These are phyloP conservation scores for Fusarium bactridioides DNA, from an alignment of 2,329 filamentous ascomycete genomes.

Conservation along the genomic window DNA sequence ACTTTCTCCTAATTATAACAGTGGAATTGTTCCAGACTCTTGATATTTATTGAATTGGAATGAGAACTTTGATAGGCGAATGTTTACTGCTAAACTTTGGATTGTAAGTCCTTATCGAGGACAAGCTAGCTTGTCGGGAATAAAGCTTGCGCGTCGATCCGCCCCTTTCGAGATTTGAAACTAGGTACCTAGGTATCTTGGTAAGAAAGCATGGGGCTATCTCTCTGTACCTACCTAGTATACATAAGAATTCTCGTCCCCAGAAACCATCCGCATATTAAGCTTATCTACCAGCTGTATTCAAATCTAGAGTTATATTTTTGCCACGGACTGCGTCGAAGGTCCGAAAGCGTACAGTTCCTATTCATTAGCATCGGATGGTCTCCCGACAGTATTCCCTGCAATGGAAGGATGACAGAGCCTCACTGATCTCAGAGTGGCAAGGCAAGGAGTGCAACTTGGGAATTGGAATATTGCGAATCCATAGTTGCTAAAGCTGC, in stretches of 20 bases:
- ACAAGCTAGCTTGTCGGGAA: conserved; percentile 19
- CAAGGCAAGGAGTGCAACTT: not conserved
- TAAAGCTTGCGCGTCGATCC: conserved; percentile 26
- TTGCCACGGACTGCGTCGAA: not conserved
- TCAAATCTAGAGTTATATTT: not conserved
- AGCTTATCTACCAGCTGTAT: not conserved
- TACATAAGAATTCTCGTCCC: not conserved
- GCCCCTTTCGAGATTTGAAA: conserved; percentile 20
- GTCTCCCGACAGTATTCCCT: not conserved
- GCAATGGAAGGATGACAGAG: not conserved
- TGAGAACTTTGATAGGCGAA: not conserved
- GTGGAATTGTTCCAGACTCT: conserved; percentile 9
- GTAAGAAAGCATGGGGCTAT: not conserved
- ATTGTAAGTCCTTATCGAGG: not conserved
- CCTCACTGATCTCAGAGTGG: not conserved
- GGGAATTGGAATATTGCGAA: not conserved
- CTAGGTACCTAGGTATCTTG: not conserved
- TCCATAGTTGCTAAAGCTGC: not conserved
- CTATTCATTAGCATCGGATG: not conserved
- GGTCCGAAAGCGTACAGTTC: not conserved
- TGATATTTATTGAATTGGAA: not conserved
- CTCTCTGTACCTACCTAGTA: no score
- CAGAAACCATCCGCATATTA: not conserved
- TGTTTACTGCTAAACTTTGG: not conserved
- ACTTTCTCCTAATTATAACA: not conserved